These are phyloP conservation scores for Marasmius tenuissimus DNA, from an alignment of 1,284 basidiomycete genomes.

Conservation along the genomic window DNA sequence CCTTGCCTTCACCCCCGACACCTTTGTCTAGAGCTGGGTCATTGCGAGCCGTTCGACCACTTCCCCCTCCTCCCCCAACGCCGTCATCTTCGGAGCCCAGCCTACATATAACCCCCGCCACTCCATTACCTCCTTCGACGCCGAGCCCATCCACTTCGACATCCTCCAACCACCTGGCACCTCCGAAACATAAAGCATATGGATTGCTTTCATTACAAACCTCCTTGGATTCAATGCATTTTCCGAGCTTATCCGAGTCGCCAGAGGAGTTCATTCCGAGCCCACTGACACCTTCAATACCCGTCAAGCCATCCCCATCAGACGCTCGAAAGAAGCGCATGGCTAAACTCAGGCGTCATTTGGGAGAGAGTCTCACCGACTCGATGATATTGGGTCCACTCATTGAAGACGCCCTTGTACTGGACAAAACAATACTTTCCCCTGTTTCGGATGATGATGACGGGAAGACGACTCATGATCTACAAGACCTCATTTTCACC, in stretches of 20 bases:
- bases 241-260: background rate
- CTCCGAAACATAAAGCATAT: background rate
- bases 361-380: conserved; percentile 29
- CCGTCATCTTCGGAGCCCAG: conserved; percentile 1
- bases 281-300: background rate
- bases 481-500: background rate
- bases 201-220: background rate
- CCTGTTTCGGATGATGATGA: background rate
- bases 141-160: conserved; percentile 6
- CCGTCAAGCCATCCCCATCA: background rate
- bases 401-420: background rate
- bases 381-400: conserved; percentile 19
- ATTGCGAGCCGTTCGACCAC: conserved; percentile 4
- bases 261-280: background rate
- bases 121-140: conserved; percentile 2
- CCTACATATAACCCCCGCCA: conserved; percentile 14
- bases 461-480: background rate
- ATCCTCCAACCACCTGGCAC: conserved; percentile 7
- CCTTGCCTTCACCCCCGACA: background rate
- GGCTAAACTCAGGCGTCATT: conserved; percentile 29
- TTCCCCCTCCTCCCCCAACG: conserved; percentile 10
- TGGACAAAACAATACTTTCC: too few species aligned
- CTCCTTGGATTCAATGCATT: background rate
- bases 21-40: background rate
- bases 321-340: conserved; percentile 19